These are phyloP conservation scores for Tulasnella calospora DNA, from an alignment of 768 basidiomycete species.

Conservation along the genomic window DNA sequence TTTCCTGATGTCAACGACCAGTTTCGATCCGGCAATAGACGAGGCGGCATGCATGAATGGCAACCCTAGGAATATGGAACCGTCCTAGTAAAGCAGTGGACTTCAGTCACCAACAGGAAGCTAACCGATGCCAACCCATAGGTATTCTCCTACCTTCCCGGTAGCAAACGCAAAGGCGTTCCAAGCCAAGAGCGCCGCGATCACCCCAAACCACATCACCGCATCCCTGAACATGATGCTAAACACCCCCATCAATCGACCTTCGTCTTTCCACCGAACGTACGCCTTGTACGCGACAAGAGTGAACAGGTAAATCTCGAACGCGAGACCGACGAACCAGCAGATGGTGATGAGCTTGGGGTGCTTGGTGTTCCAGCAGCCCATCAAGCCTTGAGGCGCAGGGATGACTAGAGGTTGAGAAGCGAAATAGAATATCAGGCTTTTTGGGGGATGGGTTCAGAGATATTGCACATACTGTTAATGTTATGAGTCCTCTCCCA, in stretches of 20 bases:
- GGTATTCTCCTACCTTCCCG: background rate
- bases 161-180: slow-evolving; percentile 16
- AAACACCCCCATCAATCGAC: slow-evolving; percentile 21
- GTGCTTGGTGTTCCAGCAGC: slow-evolving; percentile 23
- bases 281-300: slow-evolving; percentile 23
- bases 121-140: background rate
- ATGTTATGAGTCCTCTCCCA: background rate
- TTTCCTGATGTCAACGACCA: slow-evolving; percentile 14
- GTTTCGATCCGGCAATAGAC: slow-evolving; percentile 9
- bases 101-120: background rate
- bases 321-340: slow-evolving; percentile 24
- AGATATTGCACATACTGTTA: background rate
- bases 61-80: slow-evolving; percentile 22
- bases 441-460: background rate
- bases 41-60: slow-evolving; percentile 23
- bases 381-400: background rate
- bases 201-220: slow-evolving; percentile 19
- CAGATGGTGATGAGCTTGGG: background rate
- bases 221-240: slow-evolving; percentile 24
- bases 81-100: background rate
- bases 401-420: background rate
- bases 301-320: slow-evolving; percentile 17
- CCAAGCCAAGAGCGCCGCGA: slow-evolving; percentile 18
- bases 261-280: background rate
- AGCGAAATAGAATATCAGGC: too few relatives aligned